phyloP scores from a whole-genome alignment of 257 asterid species.

The Gardenia jasminoides region DNA sequence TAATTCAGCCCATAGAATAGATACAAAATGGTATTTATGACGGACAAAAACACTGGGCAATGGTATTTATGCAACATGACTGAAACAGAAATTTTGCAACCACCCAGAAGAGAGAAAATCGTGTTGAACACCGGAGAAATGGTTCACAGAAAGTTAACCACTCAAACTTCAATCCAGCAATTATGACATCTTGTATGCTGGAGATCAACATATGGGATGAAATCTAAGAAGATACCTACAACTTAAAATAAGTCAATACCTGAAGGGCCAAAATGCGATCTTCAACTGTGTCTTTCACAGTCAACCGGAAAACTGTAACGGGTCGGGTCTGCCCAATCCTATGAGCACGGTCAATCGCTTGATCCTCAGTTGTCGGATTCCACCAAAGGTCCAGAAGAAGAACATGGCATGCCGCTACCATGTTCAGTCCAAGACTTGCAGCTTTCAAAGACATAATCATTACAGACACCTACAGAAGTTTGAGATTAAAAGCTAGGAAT shows the following conservation, averaged over 20 bases:
- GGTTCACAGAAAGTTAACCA: not conserved
- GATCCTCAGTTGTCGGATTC: conserved; percentile 99
- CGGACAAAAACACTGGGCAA: not conserved
- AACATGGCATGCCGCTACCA: conserved; percentile 96
- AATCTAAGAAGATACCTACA: not conserved
- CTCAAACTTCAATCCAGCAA: not conserved
- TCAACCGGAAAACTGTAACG: conserved; percentile 82
- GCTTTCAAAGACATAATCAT: conserved; percentile 97
- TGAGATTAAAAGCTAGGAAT: conserved; percentile 6
- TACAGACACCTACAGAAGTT: conserved; percentile 62
- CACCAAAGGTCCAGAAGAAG: conserved; percentile 97
- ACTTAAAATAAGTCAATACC: conserved; percentile 37
- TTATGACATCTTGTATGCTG: not conserved
- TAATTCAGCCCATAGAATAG: not conserved
- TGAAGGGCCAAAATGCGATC: conserved; percentile 96
- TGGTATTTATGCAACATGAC: not conserved
- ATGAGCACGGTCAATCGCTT: conserved; percentile 97
- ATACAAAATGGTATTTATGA: not conserved
- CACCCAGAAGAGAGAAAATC: not conserved
- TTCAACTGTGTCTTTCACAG: conserved; percentile 94
- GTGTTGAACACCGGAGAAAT: not conserved
- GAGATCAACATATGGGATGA: not conserved
- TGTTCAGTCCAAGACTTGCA: conserved; percentile 95
- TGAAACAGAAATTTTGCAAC: not conserved
- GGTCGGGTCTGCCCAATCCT: conserved; percentile 97